phyloP scores from a whole-genome alignment of 495 filamentous ascomycete species.

The Apodospora peruviana region DNA sequence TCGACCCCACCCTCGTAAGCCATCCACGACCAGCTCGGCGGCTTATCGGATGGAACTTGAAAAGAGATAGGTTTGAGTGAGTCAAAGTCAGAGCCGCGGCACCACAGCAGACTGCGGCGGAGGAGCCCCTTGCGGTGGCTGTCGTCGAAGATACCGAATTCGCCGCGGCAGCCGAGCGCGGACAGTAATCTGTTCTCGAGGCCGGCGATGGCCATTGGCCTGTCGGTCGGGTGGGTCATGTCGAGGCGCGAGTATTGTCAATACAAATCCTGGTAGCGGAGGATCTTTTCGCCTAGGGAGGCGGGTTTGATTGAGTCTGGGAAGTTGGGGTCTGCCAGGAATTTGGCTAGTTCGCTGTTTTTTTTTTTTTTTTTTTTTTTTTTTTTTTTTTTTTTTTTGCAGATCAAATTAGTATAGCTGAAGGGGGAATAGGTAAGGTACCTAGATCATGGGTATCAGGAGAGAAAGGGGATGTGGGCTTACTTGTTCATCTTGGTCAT shows the following conservation, averaged over 20 bases:
- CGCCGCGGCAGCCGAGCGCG: slow-evolving; percentile 10
- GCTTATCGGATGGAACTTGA: neutral
- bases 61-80: neutral
- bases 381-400: no score
- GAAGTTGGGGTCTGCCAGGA: slow-evolving; percentile 33
- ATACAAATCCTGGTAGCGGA: slow-evolving; percentile 23
- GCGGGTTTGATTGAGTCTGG: slow-evolving; percentile 14
- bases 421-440: neutral
- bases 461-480: slow-evolving; percentile 1
- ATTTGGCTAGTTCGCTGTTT: no score
- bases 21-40: slow-evolving; percentile 28
- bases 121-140: slow-evolving; percentile 5
- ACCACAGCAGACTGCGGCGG: slow-evolving; percentile 19
- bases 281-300: slow-evolving; percentile 13
- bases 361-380: no score
- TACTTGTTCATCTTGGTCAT: slow-evolving; percentile 28
- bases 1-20: slow-evolving; percentile 19
- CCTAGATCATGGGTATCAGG: neutral
- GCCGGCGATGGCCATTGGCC: slow-evolving; percentile 23
- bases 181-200: slow-evolving; percentile 20
- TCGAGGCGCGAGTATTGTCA: slow-evolving; percentile 22
- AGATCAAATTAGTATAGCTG: no score
- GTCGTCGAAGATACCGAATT: slow-evolving; percentile 16
- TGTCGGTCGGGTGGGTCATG: slow-evolving; percentile 15
- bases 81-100: neutral